Conservation (phyloP, 306 rosid genomes). For the Vigna unguiculata region DNA sequence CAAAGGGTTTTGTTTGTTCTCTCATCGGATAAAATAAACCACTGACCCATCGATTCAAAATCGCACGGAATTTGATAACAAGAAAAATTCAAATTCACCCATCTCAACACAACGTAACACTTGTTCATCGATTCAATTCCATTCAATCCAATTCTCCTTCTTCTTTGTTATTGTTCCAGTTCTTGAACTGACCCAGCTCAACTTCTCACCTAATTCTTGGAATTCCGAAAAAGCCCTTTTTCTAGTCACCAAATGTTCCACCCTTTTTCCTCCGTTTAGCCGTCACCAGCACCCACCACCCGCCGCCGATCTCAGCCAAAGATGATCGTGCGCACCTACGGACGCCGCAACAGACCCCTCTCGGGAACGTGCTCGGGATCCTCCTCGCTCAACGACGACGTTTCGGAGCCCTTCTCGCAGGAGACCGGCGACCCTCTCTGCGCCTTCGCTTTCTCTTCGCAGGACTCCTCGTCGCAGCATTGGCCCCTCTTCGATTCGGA, state of each 20-base stretch:
- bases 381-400: conserved; percentile 67
- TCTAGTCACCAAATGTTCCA: conserved; percentile 42
- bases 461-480: conserved; percentile 76
- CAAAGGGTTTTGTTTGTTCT: neutral
- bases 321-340: conserved; percentile 94
- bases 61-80: conserved; percentile 45
- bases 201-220: neutral
- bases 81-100: conserved; percentile 4
- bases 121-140: conserved; percentile 15
- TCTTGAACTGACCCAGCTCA: conserved; percentile 33
- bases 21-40: conserved; percentile 39
- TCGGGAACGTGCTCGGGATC: conserved; percentile 68
- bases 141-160: neutral
- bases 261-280: conserved; percentile 9
- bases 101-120: conserved; percentile 1
- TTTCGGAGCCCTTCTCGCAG: conserved; percentile 63
- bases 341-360: conserved; percentile 78
- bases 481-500: conserved; percentile 85
- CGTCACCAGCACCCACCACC: conserved; percentile 28
- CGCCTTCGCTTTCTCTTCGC: conserved; percentile 75
- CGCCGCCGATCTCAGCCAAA: conserved; percentile 41
- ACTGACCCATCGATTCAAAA: conserved; percentile 50
- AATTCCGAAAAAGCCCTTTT: conserved; percentile 50
- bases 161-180: neutral
- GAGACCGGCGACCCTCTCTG: conserved; percentile 56